Evolutionary conservation across 2,329 filamentous ascomycete genomes (phyloP).

Genomic region (Gaeumannomyces tritici): DNA sequence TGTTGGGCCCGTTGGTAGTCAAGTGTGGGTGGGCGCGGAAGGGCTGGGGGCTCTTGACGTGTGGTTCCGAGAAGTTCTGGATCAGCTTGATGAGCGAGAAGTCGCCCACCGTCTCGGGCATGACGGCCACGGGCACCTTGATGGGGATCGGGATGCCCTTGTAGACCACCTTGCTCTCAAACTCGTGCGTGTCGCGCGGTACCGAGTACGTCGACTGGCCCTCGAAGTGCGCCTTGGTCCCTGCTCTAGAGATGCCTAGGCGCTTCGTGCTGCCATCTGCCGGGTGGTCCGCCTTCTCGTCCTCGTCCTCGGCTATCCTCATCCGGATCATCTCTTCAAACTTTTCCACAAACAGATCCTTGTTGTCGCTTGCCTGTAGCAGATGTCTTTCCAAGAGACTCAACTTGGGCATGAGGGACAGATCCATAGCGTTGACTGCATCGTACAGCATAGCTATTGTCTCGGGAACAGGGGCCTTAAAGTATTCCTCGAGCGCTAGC

Average conservation of each 20-base stretch:
- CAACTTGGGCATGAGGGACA: conserved; percentile 83
- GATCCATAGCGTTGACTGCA: conserved; percentile 91
- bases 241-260: conserved; percentile 46
- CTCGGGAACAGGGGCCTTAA: conserved; percentile 80
- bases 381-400: conserved; percentile 78
- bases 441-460: conserved; percentile 84
- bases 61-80: conserved; percentile 79
- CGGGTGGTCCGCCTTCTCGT: conserved; percentile 31
- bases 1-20: conserved; percentile 80
- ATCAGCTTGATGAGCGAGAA: conserved; percentile 97
- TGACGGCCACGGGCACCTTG: conserved; percentile 88
- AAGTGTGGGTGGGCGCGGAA: conserved; percentile 85
- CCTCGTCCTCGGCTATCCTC: conserved; percentile 58
- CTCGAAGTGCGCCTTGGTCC: conserved; percentile 53
- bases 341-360: conserved; percentile 95
- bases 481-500: conserved; percentile 91
- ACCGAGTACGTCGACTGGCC: conserved; percentile 59
- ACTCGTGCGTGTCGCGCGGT: conserved; percentile 93
- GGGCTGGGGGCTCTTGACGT: conserved; percentile 72
- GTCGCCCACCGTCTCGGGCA: conserved; percentile 92
- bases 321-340: conserved; percentile 91
- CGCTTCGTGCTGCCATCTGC: conserved; percentile 36
- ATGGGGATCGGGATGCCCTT: conserved; percentile 95
- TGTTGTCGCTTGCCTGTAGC: conserved; percentile 82
- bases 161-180: conserved; percentile 90